These are phyloP conservation scores for Trichoderma parareesei DNA, from an alignment of 495 filamentous ascomycete genomes.

Conservation along the genomic window DNA sequence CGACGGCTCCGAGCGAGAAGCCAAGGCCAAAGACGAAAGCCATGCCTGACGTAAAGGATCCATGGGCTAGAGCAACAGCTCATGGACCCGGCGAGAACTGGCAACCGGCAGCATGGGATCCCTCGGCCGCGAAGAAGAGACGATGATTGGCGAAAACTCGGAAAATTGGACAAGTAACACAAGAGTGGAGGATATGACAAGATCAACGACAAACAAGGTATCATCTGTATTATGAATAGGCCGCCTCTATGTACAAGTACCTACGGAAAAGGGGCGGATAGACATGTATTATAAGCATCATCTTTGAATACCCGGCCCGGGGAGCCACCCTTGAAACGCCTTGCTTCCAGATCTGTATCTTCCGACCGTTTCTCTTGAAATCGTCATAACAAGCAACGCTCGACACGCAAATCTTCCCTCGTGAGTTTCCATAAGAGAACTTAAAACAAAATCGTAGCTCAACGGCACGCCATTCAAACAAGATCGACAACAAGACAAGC, in stretches of 20 bases:
- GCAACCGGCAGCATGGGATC: constrained; percentile 71
- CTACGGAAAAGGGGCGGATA: background rate
- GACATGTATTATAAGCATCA: constrained; percentile 9
- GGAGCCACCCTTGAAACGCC: constrained; percentile 4
- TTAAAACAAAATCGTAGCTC: background rate
- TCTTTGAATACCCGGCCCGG: constrained; percentile 10
- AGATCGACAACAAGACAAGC: background rate
- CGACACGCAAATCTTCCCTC: background rate
- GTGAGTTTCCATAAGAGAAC: background rate
- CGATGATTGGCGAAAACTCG: constrained; percentile 10
- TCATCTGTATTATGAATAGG: constrained; percentile 14
- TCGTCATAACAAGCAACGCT: background rate
- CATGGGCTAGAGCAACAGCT: constrained; percentile 50
- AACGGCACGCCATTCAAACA: background rate
- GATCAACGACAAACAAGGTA: background rate
- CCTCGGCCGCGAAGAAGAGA: constrained; percentile 30
- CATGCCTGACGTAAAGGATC: constrained; percentile 27
- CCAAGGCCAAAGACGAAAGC: background rate
- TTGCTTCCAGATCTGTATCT: background rate
- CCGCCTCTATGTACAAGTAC: constrained; percentile 4
- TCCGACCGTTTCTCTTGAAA: background rate
- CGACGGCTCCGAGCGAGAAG: constrained; percentile 16
- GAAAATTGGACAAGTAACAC: background rate
- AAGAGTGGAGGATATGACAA: background rate
- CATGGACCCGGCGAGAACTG: constrained; percentile 58